Evolutionary conservation across 2,329 filamentous ascomycete species (phyloP).

Genomic region (Penicillium brevicompactum): DNA sequence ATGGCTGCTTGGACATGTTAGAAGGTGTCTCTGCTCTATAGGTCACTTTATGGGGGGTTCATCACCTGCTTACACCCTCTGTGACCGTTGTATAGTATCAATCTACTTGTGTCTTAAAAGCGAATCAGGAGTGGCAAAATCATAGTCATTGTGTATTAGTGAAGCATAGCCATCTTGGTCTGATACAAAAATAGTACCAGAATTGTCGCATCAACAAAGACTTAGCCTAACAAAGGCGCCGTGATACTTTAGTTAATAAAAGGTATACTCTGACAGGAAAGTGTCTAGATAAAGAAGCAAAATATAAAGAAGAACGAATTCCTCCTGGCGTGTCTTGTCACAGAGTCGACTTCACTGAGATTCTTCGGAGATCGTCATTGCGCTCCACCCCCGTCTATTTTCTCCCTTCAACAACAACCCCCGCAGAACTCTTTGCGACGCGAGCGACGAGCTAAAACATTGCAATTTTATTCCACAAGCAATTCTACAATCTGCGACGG

Average conservation of each 20-base stretch:
- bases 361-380: slow-evolving; percentile 11
- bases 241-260: neutral
- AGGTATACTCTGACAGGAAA: neutral
- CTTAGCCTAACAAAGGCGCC: slow-evolving; percentile 5
- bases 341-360: neutral
- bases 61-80: slow-evolving; percentile 1
- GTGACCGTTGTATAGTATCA: slow-evolving; percentile 28
- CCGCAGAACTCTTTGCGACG: neutral
- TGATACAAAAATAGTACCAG: slow-evolving; percentile 8
- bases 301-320: slow-evolving; percentile 4
- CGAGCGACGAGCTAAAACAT: neutral
- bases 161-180: neutral
- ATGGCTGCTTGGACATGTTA: slow-evolving; percentile 89
- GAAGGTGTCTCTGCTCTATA: slow-evolving; percentile 1
- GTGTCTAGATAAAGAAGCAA: neutral
- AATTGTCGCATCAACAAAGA: slow-evolving; percentile 7
- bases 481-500: neutral
- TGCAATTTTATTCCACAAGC: neutral
- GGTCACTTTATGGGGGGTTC: slow-evolving; percentile 5
- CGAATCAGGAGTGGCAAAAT: slow-evolving; percentile 12
- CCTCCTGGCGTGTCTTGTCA: neutral
- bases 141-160: slow-evolving; percentile 12
- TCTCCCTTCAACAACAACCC: slow-evolving; percentile 7
- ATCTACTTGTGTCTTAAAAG: slow-evolving; percentile 20
- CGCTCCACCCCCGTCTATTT: slow-evolving; percentile 11